Evolutionary conservation across 129 eudicot species (phyloP).

Genomic region (Centella asiatica): DNA sequence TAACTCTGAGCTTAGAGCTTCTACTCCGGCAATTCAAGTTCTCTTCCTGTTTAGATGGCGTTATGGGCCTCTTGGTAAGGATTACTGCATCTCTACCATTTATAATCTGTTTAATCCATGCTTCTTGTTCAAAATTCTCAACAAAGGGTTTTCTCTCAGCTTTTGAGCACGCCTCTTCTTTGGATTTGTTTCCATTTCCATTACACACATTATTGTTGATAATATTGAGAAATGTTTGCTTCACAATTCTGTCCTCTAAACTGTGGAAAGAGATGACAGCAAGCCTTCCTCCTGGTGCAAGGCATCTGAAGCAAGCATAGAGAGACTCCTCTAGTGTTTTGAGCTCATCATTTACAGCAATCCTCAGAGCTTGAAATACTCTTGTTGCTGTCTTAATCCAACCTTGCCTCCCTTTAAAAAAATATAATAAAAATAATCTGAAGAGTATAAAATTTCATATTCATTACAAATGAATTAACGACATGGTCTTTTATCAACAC

Average conservation of each 20-base stretch:
- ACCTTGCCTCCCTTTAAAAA: conserved; percentile 87
- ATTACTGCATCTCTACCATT: conserved; percentile 46
- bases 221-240: conserved; percentile 77
- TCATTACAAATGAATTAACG: not conserved
- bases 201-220: conserved; percentile 23
- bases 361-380: conserved; percentile 88
- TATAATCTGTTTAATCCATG: conserved; percentile 68
- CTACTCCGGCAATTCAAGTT: conserved; percentile 67
- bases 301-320: conserved; percentile 55
- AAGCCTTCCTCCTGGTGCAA: conserved; percentile 90
- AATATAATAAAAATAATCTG: not conserved
- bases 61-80: conserved; percentile 84
- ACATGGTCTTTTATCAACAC: no score
- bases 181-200: conserved; percentile 17
- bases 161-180: conserved; percentile 2
- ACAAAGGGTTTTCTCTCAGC: conserved; percentile 9
- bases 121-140: conserved; percentile 32
- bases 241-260: conserved; percentile 93
- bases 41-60: conserved; percentile 84
- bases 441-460: not conserved
- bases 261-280: conserved; percentile 96
- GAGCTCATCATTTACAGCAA: conserved; percentile 95
- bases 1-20: conserved; percentile 93
- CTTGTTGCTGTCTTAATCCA: conserved; percentile 99
- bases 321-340: conserved; percentile 66